These are phyloP conservation scores for Juglanconis sp. DNA, from an alignment of 2,329 filamentous ascomycete species.

Conservation along the genomic window DNA sequence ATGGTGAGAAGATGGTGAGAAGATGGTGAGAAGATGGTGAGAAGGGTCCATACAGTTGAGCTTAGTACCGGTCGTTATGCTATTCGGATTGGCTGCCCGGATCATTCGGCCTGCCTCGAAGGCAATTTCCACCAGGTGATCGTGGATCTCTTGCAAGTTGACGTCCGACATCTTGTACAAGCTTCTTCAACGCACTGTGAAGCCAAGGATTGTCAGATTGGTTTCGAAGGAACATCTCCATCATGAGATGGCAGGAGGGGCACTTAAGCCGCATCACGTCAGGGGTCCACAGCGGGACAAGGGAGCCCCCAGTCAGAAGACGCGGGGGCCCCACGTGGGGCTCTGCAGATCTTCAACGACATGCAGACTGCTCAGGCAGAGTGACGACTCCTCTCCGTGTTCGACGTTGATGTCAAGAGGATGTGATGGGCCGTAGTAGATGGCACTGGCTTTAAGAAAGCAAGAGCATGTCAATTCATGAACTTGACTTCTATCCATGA, in stretches of 20 bases:
- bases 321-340: neutral
- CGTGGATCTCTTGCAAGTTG: slow-evolving; percentile 59
- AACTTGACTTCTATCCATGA: too few species aligned
- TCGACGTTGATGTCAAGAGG: too few species aligned
- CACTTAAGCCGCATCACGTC: neutral
- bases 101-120: slow-evolving; percentile 65
- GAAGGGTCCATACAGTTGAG: slow-evolving; percentile 54
- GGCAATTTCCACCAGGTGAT: slow-evolving; percentile 58
- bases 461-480: too few species aligned
- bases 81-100: slow-evolving; percentile 55
- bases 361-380: neutral
- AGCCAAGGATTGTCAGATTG: neutral
- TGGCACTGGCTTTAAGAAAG: too few species aligned
- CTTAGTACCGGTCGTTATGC: slow-evolving; percentile 58
- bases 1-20: slow-evolving; percentile 12
- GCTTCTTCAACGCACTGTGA: slow-evolving; percentile 3
- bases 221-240: neutral
- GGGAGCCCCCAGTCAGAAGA: neutral
- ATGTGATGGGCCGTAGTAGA: too few species aligned
- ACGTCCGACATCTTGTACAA: slow-evolving; percentile 48
- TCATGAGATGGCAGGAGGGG: neutral
- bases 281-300: neutral
- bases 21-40: neutral
- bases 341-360: neutral
- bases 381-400: too few species aligned